These are phyloP conservation scores for Ceratobasidium sp. DNA, from an alignment of 1,284 basidiomycete species.

Conservation along the genomic window DNA sequence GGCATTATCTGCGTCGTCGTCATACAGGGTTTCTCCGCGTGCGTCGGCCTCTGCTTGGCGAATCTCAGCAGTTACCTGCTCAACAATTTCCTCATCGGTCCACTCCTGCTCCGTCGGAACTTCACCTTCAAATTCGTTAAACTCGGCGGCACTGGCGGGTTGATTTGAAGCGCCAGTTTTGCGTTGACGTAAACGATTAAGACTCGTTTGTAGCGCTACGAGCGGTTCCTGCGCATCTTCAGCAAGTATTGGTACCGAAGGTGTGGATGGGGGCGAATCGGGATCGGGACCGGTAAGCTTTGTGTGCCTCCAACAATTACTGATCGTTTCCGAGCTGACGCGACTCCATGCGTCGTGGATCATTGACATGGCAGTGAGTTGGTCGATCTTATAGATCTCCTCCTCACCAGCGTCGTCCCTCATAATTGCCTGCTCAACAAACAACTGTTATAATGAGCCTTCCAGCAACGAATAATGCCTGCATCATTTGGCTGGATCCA, in stretches of 20 bases:
- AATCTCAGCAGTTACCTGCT: constrained; percentile 5
- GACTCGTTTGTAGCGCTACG: neutral
- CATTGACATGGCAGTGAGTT: constrained; percentile 41
- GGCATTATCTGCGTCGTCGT: neutral
- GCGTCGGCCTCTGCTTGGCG: neutral
- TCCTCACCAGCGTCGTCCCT: constrained; percentile 33
- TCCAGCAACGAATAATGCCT: constrained; percentile 39
- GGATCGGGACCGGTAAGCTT: neutral
- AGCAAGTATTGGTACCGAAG: neutral
- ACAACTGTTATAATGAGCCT: constrained; percentile 37
- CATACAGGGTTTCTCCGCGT: neutral
- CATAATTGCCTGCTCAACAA: constrained; percentile 24
- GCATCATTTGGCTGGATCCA: constrained; percentile 33
- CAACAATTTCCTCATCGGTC: constrained; percentile 1
- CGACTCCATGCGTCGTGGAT: constrained; percentile 29
- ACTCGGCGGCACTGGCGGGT: neutral
- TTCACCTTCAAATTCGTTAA: neutral
- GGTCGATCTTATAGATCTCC: constrained; percentile 41
- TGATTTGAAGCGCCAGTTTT: neutral
- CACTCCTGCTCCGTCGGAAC: neutral
- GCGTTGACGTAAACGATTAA: neutral
- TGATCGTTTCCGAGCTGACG: constrained; percentile 26
- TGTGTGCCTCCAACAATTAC: constrained; percentile 42
- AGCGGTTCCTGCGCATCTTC: neutral
- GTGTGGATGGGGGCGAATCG: neutral